phyloP scores from a whole-genome alignment of 2,329 filamentous ascomycete genomes.

The Ramularia collo-cygni region DNA sequence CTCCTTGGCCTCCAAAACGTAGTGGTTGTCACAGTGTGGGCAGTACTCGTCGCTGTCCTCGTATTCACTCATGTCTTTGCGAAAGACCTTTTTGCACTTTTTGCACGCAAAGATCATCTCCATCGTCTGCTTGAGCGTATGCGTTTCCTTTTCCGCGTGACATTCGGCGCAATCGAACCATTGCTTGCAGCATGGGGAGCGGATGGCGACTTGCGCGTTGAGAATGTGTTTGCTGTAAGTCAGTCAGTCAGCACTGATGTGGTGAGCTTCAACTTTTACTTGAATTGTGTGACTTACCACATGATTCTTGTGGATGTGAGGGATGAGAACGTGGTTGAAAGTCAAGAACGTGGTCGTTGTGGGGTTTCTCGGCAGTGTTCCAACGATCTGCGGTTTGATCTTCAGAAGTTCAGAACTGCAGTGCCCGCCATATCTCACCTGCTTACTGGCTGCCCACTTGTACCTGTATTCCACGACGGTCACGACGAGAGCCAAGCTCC shows the following conservation, averaged over 20 bases:
- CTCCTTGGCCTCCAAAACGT: constrained; percentile 79
- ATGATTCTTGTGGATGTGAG: constrained; percentile 11
- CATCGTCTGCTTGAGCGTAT: constrained; percentile 62
- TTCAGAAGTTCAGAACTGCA: no score
- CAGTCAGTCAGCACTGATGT: not conserved
- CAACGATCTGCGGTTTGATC: no score
- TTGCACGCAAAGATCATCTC: constrained; percentile 98
- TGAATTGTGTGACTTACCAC: constrained; percentile 22
- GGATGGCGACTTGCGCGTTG: constrained; percentile 95
- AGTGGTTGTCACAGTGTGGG: constrained; percentile 98
- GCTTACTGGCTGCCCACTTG: no score
- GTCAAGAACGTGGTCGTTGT: no score
- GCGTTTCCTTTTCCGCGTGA: constrained; percentile 71
- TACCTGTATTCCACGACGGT: no score
- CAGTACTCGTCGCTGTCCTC: constrained; percentile 98
- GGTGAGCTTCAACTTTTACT: not conserved
- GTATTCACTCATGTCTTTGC: constrained; percentile 85
- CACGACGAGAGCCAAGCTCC: no score
- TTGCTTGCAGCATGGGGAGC: constrained; percentile 91
- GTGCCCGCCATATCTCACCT: no score
- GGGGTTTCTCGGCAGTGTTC: no score
- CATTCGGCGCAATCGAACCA: constrained; percentile 99
- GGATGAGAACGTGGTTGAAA: no score
- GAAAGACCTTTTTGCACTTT: constrained; percentile 97
- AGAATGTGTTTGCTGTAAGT: constrained; percentile 81